A percentile compares a stretch with the other conserved stretches of the same genome.
These are phyloP conservation scores for Fusarium bulbicola DNA, from an alignment of 2,329 filamentous ascomycete species.

Conservation along the genomic window DNA sequence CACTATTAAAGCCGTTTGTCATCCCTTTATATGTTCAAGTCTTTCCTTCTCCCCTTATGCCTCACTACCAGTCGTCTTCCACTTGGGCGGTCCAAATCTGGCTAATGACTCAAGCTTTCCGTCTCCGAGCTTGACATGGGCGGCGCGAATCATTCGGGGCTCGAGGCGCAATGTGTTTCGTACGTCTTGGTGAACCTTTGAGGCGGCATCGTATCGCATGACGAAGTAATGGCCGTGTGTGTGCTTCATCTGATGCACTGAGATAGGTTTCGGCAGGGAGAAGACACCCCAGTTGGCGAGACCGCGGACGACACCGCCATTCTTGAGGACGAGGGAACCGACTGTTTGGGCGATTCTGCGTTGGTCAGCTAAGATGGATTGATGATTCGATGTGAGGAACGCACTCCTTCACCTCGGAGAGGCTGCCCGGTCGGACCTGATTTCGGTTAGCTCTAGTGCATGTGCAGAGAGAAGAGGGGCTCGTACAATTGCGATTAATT, in stretches of 20 bases:
- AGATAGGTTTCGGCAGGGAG: constrained; percentile 80
- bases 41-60: constrained; percentile 30
- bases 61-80: constrained; percentile 52
- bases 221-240: constrained; percentile 94
- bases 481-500: constrained; percentile 92
- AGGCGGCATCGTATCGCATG: constrained; percentile 90
- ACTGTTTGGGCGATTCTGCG: constrained; percentile 85
- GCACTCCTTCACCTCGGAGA: constrained; percentile 95
- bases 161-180: constrained; percentile 82
- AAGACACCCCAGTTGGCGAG: constrained; percentile 96
- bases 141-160: constrained; percentile 88
- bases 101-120: constrained; percentile 63
- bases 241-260: constrained; percentile 85
- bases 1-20: not conserved
- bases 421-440: constrained; percentile 89
- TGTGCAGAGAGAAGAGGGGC: not conserved
- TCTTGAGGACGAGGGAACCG: constrained; percentile 82
- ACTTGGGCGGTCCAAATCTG: constrained; percentile 60
- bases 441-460: constrained; percentile 6
- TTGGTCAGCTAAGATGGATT: constrained; percentile 17
- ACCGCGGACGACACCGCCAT: constrained; percentile 89
- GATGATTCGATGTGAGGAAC: constrained; percentile 43
- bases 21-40: not conserved
- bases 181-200: constrained; percentile 77
- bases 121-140: constrained; percentile 85